Percentiles rank a stretch among this genome's conserved stretches.
phyloP scores from a whole-genome alignment of 2,329 filamentous ascomycete species.

The Cladorrhinum sp. region DNA sequence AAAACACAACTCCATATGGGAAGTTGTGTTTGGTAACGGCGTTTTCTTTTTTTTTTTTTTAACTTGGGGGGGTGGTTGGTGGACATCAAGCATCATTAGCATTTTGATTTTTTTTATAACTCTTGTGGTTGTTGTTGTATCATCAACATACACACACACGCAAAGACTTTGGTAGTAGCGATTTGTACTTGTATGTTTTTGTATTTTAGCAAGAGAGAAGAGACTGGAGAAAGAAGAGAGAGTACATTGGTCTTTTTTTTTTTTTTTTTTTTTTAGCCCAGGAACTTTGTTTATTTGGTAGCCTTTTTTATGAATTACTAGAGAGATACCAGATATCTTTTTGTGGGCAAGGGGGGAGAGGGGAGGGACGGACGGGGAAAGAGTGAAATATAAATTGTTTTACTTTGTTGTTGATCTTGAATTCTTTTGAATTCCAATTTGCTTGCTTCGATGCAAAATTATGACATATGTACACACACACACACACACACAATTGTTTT shows the following conservation, averaged over 20 bases:
- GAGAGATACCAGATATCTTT: constrained; percentile 3
- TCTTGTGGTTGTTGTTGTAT: no score
- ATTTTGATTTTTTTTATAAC: neutral
- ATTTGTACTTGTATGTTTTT: neutral
- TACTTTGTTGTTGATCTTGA: neutral
- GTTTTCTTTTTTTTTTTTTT: neutral
- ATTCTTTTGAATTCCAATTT: neutral
- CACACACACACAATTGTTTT: no score
- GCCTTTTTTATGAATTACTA: neutral
- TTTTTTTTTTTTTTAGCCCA: neutral
- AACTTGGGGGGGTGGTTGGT: no score
- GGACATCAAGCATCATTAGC: neutral
- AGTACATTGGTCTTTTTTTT: neutral
- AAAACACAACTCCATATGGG: neutral
- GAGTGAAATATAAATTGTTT: neutral
- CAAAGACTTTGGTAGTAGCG: neutral
- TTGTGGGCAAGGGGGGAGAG: neutral
- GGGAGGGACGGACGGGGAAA: no score
- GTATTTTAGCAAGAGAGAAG: neutral
- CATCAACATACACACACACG: no score
- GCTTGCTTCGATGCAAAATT: no score
- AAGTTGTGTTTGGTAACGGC: neutral
- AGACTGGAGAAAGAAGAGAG: neutral
- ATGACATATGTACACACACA: no score
- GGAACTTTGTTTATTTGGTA: neutral